Evolutionary conservation across 176 grass and related monocot species (phyloP).

Genomic region (Carex kokanica): DNA sequence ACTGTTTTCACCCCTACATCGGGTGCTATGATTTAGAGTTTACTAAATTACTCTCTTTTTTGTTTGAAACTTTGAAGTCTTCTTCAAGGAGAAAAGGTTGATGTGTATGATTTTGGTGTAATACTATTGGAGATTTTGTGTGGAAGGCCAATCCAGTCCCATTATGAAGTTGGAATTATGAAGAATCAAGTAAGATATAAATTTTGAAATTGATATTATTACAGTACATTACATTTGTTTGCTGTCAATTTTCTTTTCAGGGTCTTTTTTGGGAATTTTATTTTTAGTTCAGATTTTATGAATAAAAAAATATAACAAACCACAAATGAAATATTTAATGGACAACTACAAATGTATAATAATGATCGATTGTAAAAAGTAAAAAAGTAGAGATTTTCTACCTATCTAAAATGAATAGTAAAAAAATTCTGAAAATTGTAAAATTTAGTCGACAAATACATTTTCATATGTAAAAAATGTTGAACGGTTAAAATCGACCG

Average conservation of each 20-base stretch:
- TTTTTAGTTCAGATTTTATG: not conserved
- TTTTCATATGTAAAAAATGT: no score
- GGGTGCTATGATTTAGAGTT: not conserved
- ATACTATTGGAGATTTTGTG: constrained; percentile 84
- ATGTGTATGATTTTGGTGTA: constrained; percentile 80
- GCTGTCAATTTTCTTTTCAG: not conserved
- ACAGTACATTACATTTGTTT: not conserved
- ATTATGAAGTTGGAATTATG: constrained; percentile 74
- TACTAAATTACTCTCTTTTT: not conserved
- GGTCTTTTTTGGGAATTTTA: not conserved
- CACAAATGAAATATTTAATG: not conserved
- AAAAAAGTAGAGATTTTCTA: no score
- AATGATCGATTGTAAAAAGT: no score
- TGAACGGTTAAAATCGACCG: no score
- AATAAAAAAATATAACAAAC: not conserved
- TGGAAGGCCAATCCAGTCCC: constrained; percentile 69
- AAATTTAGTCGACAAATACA: no score
- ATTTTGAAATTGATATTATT: constrained; percentile 1
- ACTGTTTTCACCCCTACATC: not conserved
- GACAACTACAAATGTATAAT: no score
- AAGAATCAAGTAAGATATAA: constrained; percentile 58
- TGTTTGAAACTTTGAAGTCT: constrained; percentile 33
- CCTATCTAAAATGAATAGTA: no score
- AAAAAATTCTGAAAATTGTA: no score
- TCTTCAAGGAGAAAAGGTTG: constrained; percentile 49